phyloP scores from a whole-genome alignment of 495 filamentous ascomycete genomes.

The Penicillium verhagenii region DNA sequence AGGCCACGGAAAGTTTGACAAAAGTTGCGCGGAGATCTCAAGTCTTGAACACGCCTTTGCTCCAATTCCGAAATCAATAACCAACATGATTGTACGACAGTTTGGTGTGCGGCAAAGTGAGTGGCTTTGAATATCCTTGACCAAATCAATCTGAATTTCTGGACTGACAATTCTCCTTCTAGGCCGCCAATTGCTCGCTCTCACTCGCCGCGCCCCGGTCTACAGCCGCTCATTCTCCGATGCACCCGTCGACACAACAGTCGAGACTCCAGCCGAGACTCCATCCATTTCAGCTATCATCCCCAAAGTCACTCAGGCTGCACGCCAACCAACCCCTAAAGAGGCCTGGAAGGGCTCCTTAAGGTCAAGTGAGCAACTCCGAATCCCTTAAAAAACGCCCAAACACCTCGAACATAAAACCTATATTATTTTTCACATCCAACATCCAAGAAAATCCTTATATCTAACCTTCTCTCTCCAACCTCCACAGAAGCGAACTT shows the following conservation, averaged over 20 bases:
- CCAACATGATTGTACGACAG: constrained; percentile 47
- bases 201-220: constrained; percentile 37
- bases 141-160: not conserved
- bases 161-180: constrained; percentile 7
- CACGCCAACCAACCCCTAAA: not conserved
- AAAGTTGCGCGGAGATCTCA: constrained; percentile 41
- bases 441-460: not conserved
- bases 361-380: constrained; percentile 4
- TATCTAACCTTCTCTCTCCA: not conserved
- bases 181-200: constrained; percentile 46
- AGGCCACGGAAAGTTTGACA: constrained; percentile 36
- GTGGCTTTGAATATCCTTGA: constrained; percentile 13
- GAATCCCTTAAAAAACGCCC: not conserved
- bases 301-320: constrained; percentile 13
- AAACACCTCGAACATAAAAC: not conserved
- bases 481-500: constrained; percentile 30
- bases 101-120: constrained; percentile 45
- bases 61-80: constrained; percentile 12
- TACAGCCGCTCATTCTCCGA: constrained; percentile 39
- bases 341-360: not conserved
- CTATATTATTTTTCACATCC: not conserved
- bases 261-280: constrained; percentile 16
- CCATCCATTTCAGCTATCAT: constrained; percentile 16
- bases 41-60: constrained; percentile 21
- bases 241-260: constrained; percentile 28